Evolutionary conservation across 2,329 filamentous ascomycete genomes (phyloP), one percentile per base, ranked within the genome.

Genomic region (Zymoseptoria ardabiliae): DNA sequence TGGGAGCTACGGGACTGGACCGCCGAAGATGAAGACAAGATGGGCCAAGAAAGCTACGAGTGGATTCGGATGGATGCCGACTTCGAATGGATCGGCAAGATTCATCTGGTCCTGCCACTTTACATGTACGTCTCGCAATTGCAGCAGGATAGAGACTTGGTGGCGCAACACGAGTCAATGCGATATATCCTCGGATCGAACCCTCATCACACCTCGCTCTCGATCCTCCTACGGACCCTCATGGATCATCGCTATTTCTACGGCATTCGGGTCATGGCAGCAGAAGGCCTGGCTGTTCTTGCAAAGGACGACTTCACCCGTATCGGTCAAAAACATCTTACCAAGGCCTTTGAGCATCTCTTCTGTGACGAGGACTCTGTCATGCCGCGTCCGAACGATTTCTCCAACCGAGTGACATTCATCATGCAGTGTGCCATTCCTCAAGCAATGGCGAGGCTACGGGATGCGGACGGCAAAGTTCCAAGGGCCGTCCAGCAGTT

Each of bases 91-190:
- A 87, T 97, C 59, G 94, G 89, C 74, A 87, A 87, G 66, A 89
- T 96, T 74, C 86, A 88, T 61, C 77, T 88, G 54, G 87, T 87
- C 63, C 91, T 97, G 82, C 91, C 91, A 52, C 85, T 90, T 4
- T 97, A 97, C 79, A 99, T 99, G 95, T 97, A 94, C 72, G 85
- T 96, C 60, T 97, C 94, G 21, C 94, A 99, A 73, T 80, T 99
- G 63, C 94, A 99, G 73, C 94, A 99, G 74, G 94, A 99, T 74
- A 84, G 93, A 68, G 95, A 99, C 72, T 90, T 99, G 60, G 90
- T 96, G 64, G 95, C 95, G n/a, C 85, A 88, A 68, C 78, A 85
- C 56, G 83, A 87, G 72, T 69, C 67, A 19, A 69, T 73, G 65
- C 62, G 66, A 22, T 70, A 68, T 54, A 62, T 73, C 19, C 58